Evolutionary conservation across 257 asterid genomes (phyloP).

Genomic region (Solanum bulbocastanum): DNA sequence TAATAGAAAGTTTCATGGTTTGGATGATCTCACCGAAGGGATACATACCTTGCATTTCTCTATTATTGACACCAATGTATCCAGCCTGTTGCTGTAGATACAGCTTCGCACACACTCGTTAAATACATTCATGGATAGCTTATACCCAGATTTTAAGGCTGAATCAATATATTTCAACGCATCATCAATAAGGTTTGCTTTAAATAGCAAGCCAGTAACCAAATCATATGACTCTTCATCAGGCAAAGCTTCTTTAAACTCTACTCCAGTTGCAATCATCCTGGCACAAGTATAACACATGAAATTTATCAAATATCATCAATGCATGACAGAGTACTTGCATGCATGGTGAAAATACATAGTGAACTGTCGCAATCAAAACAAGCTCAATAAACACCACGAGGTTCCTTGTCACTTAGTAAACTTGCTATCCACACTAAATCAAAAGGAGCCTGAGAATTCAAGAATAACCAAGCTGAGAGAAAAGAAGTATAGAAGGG

Average conservation of each 20-base stretch:
- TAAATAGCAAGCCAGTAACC: constrained; percentile 57
- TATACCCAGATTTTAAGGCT: constrained; percentile 54
- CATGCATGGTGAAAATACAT: not conserved
- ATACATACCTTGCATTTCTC: constrained; percentile 83
- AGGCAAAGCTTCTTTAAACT: constrained; percentile 61
- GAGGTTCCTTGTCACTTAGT: not conserved
- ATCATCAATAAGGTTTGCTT: constrained; percentile 43
- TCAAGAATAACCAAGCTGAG: not conserved
- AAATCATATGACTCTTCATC: constrained; percentile 76
- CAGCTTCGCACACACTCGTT: constrained; percentile 43
- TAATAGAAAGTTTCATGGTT: not conserved
- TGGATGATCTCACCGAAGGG: not conserved
- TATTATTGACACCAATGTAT: constrained; percentile 52
- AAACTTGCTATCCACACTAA: not conserved
- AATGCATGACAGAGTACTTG: not conserved
- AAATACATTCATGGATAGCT: constrained; percentile 49
- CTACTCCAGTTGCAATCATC: constrained; percentile 70
- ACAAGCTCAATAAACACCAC: not conserved
- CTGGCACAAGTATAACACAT: constrained; percentile 39
- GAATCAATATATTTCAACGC: constrained; percentile 60
- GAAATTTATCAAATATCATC: constrained; percentile 9
- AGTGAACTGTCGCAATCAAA: not conserved
- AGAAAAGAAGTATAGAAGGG: not conserved
- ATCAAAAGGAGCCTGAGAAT: not conserved
- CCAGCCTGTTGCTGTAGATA: constrained; percentile 38